Evolutionary conservation across 2,329 filamentous ascomycete genomes (phyloP).

Genomic region (Sarocladiaceae sp.): DNA sequence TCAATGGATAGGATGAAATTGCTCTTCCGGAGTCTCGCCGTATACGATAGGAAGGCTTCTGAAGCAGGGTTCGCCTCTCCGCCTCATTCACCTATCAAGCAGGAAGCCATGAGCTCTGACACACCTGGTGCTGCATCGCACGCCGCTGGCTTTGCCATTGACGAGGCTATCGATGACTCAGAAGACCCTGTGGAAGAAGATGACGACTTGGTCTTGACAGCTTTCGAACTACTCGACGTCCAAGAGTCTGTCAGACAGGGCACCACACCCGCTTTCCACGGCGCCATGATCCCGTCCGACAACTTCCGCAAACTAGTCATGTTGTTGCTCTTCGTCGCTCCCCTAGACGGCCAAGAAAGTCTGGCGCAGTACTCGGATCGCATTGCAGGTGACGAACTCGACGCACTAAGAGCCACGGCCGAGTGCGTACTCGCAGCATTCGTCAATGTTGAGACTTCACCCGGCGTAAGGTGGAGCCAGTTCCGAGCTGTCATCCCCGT

Average conservation of each 20-base stretch:
- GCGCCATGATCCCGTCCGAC: slow-evolving; percentile 69
- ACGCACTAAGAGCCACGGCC: slow-evolving; percentile 56
- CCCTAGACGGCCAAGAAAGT: slow-evolving; percentile 60
- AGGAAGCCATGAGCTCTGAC: slow-evolving; percentile 9
- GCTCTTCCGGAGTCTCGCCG: slow-evolving; percentile 67
- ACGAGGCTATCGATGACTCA: slow-evolving; percentile 38
- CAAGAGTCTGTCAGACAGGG: slow-evolving; percentile 55
- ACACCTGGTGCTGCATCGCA: slow-evolving; percentile 13
- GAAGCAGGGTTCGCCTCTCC: slow-evolving; percentile 17
- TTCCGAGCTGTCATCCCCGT: slow-evolving; percentile 58
- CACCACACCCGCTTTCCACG: slow-evolving; percentile 46
- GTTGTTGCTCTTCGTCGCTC: slow-evolving; percentile 64
- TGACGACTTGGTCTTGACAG: slow-evolving; percentile 63
- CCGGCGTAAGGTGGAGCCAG: slow-evolving; percentile 57
- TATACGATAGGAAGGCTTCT: slow-evolving; percentile 59
- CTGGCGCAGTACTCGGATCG: slow-evolving; percentile 57
- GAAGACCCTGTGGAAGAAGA: slow-evolving; percentile 44
- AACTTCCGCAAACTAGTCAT: slow-evolving; percentile 68
- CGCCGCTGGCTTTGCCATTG: slow-evolving; percentile 40
- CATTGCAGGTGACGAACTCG: slow-evolving; percentile 51
- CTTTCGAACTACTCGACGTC: slow-evolving; percentile 64
- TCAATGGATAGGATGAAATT: slow-evolving; percentile 57
- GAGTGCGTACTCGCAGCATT: slow-evolving; percentile 64
- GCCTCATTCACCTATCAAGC: slow-evolving; percentile 11
- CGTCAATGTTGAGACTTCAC: slow-evolving; percentile 58